Evolutionary conservation across 441 rosid species (phyloP).

Genomic region (Erysimum pusillum): DNA sequence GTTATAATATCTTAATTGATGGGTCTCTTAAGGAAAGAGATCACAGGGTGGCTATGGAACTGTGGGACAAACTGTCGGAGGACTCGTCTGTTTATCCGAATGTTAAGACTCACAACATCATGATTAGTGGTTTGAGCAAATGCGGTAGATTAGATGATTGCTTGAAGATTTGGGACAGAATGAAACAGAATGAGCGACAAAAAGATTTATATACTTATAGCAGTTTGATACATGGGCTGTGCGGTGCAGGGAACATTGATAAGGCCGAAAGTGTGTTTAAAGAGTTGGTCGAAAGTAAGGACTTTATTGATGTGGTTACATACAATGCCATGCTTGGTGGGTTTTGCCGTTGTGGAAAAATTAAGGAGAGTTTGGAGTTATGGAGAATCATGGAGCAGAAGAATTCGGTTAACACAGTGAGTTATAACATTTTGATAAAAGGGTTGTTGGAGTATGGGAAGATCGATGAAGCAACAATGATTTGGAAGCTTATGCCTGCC

Average conservation of each 20-base stretch:
- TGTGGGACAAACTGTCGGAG: conserved; percentile 70
- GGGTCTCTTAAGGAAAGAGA: conserved; percentile 69
- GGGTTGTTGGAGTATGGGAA: conserved; percentile 71
- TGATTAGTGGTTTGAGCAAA: conserved; percentile 85
- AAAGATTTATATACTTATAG: conserved; percentile 78
- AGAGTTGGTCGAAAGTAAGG: conserved; percentile 68
- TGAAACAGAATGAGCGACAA: conserved; percentile 67
- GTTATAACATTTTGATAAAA: conserved; percentile 74
- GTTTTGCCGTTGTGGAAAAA: conserved; percentile 65
- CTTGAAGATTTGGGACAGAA: conserved; percentile 78
- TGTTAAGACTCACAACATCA: conserved; percentile 80
- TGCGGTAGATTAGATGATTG: conserved; percentile 74
- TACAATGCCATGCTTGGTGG: conserved; percentile 83
- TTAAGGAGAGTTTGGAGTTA: conserved; percentile 72
- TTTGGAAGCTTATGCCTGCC: conserved; percentile 68
- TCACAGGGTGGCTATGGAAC: conserved; percentile 54
- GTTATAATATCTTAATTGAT: conserved; percentile 80
- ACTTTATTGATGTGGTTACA: conserved; percentile 68
- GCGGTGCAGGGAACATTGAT: conserved; percentile 68
- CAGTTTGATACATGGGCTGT: conserved; percentile 73
- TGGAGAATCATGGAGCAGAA: conserved; percentile 81
- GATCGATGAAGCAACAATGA: conserved; percentile 69
- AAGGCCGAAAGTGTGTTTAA: conserved; percentile 69
- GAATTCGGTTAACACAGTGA: conserved; percentile 61
- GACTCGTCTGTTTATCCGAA: conserved; percentile 68